Base-by-base conservation (phyloP, 2,329 filamentous ascomycete genomes). In the Cryphonectria nitschkei region DNA sequence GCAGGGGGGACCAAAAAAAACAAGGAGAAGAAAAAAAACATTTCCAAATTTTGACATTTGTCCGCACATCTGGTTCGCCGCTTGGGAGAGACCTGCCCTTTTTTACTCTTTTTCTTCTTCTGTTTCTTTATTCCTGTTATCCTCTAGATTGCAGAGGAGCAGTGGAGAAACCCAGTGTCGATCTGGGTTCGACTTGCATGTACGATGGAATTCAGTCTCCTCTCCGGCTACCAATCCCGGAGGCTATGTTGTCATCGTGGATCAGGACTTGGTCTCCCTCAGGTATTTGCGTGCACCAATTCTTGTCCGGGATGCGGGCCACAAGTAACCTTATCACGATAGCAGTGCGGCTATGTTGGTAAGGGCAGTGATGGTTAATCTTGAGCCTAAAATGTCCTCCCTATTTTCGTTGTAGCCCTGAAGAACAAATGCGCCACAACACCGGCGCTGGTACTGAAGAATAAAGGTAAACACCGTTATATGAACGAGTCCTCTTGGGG, bases 161-260 rank as follows among this genome's bases (percentile, higher is more conserved):
- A n/a, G 58, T 61, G 58, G 58, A 61, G 58, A 61, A 61, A 22
- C 34, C 58, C 58, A 11, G 58, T 39, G 58, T 37, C 32, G 58
- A 61, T 61, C 58, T 58, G 54, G 54, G 54, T 3, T 58, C 26
- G 54, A 58, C 14, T 58, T 58, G 54, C 54, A 58, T 32, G 26
- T 56, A 14, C 52, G 26, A 34, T 19, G 26, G 54, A 58, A 32
- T 58, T 14, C 26, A 29, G 52, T 60, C 14, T 34, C 26, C 29
- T 34, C 11, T 54, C 50, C 65, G 39, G n/a, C 37, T 39, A 52
- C 65, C 65, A 67, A 58, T 67, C 50, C 65, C 22, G 54, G 65
- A 22, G 6, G 34, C 37, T 26, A 67, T 67, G 65, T 67, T 67
- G 65, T 67, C 65, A 67, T 67, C 65, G 37, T 58, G 54, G 54